Base-by-base conservation (phyloP, 2,329 filamentous ascomycete genomes). In the Trichoderma breve region DNA sequence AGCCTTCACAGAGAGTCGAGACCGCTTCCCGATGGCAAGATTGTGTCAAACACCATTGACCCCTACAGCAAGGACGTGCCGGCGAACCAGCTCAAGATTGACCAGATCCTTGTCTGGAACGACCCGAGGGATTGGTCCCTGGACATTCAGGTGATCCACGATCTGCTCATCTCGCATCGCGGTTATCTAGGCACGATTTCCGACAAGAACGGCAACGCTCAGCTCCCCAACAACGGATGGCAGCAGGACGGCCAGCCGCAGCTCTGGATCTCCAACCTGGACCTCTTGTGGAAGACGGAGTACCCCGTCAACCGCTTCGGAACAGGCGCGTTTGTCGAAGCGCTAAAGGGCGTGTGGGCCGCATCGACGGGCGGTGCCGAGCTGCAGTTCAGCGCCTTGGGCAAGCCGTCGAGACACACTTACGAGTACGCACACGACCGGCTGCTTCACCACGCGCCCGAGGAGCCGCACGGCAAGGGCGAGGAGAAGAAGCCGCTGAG, bases 51-150 rank as follows among this genome's bases (percentile, higher is more conserved):
- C 9, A 74, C 80, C 12, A 73, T 72, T 8, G 80, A 82, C 11
- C 76, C 80, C 6, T 80, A 81, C 71, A 78, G 80, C 53, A 77
- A 73, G 8, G 73, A 75, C 78, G 84, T 81, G 74, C 82, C 73
- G 67, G 78, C 70, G 0, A 78, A 83, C 11, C 81, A 85, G 11
- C 86, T 95, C 62, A 94, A 93, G 76, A 92, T 99, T 76, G 94
- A 97, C 78, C 94, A 95, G 32, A 89, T 98, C 32, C 92, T 98
- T 77, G 92, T 98, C 7, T 98, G 95, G 86, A 97, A 97, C 80
- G 96, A 98, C 81, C 95, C 96, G 4, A 89, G 96, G 71, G 96
- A 99, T 84, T 99, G 96, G 96, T 94, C 93, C 1, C 87, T 98
- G 11, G 95, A 98, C 80, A 90, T 90, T 3, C 93, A 97, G 79